Base-by-base conservation (phyloP, 208 protist genomes). In the Porcisia deanei region DNA sequence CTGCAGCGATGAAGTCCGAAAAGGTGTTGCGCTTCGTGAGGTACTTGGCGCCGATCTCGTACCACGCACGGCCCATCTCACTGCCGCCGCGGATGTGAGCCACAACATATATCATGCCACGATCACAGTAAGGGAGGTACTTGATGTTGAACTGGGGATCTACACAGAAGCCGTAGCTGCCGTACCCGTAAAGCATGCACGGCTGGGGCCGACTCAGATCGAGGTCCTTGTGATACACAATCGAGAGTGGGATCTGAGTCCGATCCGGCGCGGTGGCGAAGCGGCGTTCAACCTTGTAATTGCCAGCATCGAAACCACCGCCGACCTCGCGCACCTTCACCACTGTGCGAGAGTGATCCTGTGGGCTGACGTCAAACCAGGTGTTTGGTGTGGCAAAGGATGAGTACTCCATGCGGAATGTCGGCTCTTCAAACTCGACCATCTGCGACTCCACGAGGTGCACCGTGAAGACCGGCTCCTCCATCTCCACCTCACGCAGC, bases 21-120 rank as follows among this genome's bases (percentile, higher is more conserved):
- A 98, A 98, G 63, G 95, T 97, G 84, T 98, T 98, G 68, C 91
- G 90, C 88, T 99, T 99, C 9, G 87, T 97, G 30, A 92, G 83
- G 84, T 98, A 98, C 85, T 98, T 98, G 60, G 86, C 97, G 20
- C 94, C 93, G 8, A 96, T 73, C 79, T 97, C 91, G 83, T 97
- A 98, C 92, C 91, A 97, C 45, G 80, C 81, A 18, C 91, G 86
- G 25, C 97, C 97, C 85, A 97, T 96, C 85, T 99, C 97, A 54
- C 90, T 92, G 10, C 97, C 97, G 41, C 97, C 97, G 58, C 97
- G 93, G 55, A 99, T 88, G 82, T 98, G 91, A 0, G 95, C 95
- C 58, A 99, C 82, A 57, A 82, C 94, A 78, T 92, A 98, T 68
- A 98, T 85, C 83, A 98, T 89, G 60, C 96, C 97, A 47, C 95